phyloP scores from a whole-genome alignment of 371 early-diverging fungal species.

The Mortierella sp. region DNA sequence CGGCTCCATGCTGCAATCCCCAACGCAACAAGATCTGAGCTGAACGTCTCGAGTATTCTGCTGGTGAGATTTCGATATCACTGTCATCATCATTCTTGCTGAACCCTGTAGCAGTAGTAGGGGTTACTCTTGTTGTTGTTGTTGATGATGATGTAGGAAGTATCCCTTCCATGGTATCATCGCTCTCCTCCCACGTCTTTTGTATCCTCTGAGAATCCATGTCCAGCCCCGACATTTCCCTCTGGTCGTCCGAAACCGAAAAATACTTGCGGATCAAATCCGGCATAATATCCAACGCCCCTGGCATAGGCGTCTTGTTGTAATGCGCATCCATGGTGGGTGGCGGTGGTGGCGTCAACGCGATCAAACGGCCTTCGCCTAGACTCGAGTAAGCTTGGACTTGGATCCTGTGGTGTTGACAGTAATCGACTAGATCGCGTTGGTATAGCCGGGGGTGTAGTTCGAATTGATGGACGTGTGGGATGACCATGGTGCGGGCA shows the following conservation, averaged over 20 bases:
- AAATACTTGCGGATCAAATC: conserved; percentile 54
- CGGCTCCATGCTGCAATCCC: conserved; percentile 74
- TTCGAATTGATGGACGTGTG: conserved; percentile 81
- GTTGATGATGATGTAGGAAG: neutral
- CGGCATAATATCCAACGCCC: conserved; percentile 34
- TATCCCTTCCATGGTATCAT: neutral
- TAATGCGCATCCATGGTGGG: conserved; percentile 17
- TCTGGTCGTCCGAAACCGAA: neutral
- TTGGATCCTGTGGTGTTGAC: conserved; percentile 63
- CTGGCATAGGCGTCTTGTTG: conserved; percentile 18
- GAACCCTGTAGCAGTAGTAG: too few species aligned
- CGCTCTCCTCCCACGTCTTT: too few species aligned
- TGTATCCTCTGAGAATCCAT: too few species aligned
- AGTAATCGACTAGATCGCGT: conserved; percentile 63
- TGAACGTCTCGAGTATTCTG: conserved; percentile 45
- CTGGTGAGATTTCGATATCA: neutral
- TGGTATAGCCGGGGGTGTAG: conserved; percentile 74
- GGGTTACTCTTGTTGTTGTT: neutral
- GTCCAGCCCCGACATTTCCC: too few species aligned
- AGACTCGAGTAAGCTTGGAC: conserved; percentile 93
- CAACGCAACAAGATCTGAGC: conserved; percentile 85
- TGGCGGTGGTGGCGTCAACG: conserved; percentile 54
- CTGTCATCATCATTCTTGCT: neutral
- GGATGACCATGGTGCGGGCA: conserved; percentile 54
- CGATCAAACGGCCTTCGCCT: conserved; percentile 79